Evolutionary conservation across 2,329 filamentous ascomycete genomes (phyloP).

Genomic region (Sclerotinia glacialis): DNA sequence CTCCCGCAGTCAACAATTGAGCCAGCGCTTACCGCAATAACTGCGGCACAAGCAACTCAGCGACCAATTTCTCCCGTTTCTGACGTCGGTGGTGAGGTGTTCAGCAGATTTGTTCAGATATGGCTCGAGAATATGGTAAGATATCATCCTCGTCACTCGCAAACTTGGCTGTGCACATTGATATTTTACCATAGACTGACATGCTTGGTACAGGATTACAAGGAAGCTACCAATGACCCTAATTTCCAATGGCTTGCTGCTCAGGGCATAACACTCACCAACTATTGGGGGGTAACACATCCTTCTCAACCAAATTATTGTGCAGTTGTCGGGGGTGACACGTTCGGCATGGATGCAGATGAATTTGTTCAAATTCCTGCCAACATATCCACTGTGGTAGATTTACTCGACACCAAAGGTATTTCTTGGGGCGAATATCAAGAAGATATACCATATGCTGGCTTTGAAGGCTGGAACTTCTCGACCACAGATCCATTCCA

Average conservation of each 20-base stretch:
- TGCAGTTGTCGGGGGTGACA: slow-evolving; percentile 55
- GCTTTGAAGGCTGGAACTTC: slow-evolving; percentile 48
- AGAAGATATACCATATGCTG: slow-evolving; percentile 52
- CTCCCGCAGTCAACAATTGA: slow-evolving; percentile 25
- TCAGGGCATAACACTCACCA: slow-evolving; percentile 55
- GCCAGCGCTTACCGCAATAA: slow-evolving; percentile 37
- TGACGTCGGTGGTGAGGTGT: slow-evolving; percentile 51
- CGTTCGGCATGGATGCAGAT: slow-evolving; percentile 55
- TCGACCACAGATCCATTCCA: slow-evolving; percentile 53
- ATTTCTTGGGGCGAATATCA: slow-evolving; percentile 54
- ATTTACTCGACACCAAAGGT: slow-evolving; percentile 47
- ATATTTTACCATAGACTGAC: not conserved
- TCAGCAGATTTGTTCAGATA: slow-evolving; percentile 59
- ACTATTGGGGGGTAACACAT: slow-evolving; percentile 55
- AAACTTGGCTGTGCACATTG: not conserved
- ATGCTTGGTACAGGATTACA: slow-evolving; percentile 14
- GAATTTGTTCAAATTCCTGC: slow-evolving; percentile 46
- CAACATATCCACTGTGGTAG: slow-evolving; percentile 48
- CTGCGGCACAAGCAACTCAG: slow-evolving; percentile 46
- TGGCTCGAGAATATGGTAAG: slow-evolving; percentile 57
- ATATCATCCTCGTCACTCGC: not conserved
- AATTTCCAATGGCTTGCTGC: slow-evolving; percentile 50
- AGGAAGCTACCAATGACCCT: slow-evolving; percentile 38
- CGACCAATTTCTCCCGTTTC: slow-evolving; percentile 46
- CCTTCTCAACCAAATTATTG: slow-evolving; percentile 63